phyloP scores from a whole-genome alignment of 352 stramenopile species.

The Globisporangium barbulae region DNA sequence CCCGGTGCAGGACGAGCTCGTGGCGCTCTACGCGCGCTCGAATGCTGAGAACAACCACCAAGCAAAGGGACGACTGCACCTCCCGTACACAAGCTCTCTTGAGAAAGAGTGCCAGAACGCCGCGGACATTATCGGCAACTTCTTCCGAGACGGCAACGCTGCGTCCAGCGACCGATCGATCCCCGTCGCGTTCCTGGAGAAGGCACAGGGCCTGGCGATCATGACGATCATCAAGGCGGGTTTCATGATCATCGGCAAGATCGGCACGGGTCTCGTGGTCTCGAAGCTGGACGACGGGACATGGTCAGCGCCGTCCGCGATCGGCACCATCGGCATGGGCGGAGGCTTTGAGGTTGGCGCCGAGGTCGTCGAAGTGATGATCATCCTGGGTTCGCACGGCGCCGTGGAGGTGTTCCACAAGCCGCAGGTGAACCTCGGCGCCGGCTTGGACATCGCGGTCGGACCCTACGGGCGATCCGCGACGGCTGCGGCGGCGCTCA shows the following conservation, averaged over 20 bases:
- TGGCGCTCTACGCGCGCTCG: slow-evolving; percentile 35
- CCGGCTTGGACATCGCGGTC: slow-evolving; percentile 79
- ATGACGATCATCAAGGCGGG: slow-evolving; percentile 51
- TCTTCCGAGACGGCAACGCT: slow-evolving; percentile 57
- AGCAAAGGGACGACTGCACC: slow-evolving; percentile 32
- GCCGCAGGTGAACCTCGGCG: slow-evolving; percentile 82
- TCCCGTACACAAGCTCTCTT: slow-evolving; percentile 51
- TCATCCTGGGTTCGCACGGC: slow-evolving; percentile 86
- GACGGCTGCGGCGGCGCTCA: slow-evolving; percentile 52
- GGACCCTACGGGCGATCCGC: slow-evolving; percentile 80
- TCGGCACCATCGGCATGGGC: slow-evolving; percentile 78
- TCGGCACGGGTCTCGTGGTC: slow-evolving; percentile 78
- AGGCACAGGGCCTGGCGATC: slow-evolving; percentile 49
- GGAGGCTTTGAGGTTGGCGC: slow-evolving; percentile 82
- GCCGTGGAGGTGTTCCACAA: slow-evolving; percentile 85
- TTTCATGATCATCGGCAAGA: slow-evolving; percentile 53
- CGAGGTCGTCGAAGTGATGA: slow-evolving; percentile 89
- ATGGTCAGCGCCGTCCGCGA: slow-evolving; percentile 90
- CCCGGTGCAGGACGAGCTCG: slow-evolving; percentile 45
- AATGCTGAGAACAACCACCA: slow-evolving; percentile 47
- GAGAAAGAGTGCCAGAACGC: slow-evolving; percentile 61
- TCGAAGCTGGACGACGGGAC: slow-evolving; percentile 54
- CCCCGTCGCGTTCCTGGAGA: slow-evolving; percentile 43
- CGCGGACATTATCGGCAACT: slow-evolving; percentile 65
- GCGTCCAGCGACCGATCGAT: slow-evolving; percentile 37